Base-by-base conservation (phyloP, 495 filamentous ascomycete genomes). In the Chaetomium tenue region DNA sequence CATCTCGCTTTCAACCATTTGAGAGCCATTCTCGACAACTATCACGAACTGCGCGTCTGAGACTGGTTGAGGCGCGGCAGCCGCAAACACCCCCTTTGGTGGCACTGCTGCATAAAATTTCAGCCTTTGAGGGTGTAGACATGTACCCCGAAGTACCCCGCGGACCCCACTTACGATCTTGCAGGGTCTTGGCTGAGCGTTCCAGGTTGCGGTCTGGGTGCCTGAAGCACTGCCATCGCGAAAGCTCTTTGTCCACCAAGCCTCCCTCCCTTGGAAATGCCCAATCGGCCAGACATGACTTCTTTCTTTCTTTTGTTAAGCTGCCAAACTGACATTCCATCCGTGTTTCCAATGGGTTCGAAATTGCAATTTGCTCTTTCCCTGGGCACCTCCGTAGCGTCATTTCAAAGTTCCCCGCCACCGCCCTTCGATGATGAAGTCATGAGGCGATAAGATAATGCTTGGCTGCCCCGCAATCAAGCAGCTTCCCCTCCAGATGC, bases 391-490 rank as follows among this genome's bases (percentile, higher is more conserved):
- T 47, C 16, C 15, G 5, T 18, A 47, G n/a, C 16, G 9, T 47
- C 20, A 5, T 59, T 26, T 0, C 3, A 25, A 20, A 39, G 5
- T n/a, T 13, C n/a, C 3, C 28, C 56, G 22, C 56, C 33, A 51
- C 42, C 60, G 33, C 46, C 42, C 25, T 26, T 2, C 33, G 33
- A 11, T 40, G 42, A 70, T 74, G 68, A 74, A 68, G 72, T 74
- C 72, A 74, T 71, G 48, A 46, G 58, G 54, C 69, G 72, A 74
- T 74, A 74, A 74, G 72, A 71, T 74, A 73, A 74, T 62, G 51
- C 51, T 18, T 25, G 18, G 25, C 25, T 70, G 69, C 70, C 72
- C 70, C 72, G 68, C 70, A 70, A 15, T 60, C 12, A 70, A 15
- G 58, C 12, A 15, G 13, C 22, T 48, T 42, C 28, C 33, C 33